A percentile compares a stretch with the other conserved stretches of the same genome.
Evolutionary conservation across 257 asterid genomes (phyloP).

Genomic region (Solanum arcanum): DNA sequence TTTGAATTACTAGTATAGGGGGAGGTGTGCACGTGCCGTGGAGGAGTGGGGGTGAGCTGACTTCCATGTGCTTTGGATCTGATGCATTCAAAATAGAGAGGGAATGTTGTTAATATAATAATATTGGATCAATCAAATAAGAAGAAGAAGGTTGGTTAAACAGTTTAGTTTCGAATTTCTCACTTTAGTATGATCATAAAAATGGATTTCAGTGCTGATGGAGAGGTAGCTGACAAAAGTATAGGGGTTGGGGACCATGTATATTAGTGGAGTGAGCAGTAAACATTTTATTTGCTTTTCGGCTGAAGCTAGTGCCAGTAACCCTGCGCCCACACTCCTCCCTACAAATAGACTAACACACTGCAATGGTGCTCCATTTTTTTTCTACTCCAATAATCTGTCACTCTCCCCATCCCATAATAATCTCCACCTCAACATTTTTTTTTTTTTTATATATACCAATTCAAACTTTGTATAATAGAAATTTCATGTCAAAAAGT

Average conservation of each 20-base stretch:
- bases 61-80: constrained; percentile 80
- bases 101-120: constrained; percentile 21
- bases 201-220: neutral
- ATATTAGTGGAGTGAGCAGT: neutral
- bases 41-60: constrained; percentile 47
- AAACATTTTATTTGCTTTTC: neutral
- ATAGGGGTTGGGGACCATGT: neutral
- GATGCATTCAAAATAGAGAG: constrained; percentile 27
- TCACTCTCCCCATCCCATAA: neutral
- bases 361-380: neutral
- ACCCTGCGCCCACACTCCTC: neutral
- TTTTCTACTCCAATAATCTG: neutral
- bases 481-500: neutral
- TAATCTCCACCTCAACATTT: neutral
- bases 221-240: neutral
- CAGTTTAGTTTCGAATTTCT: neutral
- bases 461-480: neutral
- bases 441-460: neutral
- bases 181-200: neutral
- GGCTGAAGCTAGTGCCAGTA: neutral
- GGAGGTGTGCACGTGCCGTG: constrained; percentile 55
- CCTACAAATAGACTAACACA: neutral
- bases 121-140: neutral
- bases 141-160: neutral
- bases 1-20: neutral